phyloP scores from a whole-genome alignment of 129 eudicot genomes.

The Artemisia tridentata region DNA sequence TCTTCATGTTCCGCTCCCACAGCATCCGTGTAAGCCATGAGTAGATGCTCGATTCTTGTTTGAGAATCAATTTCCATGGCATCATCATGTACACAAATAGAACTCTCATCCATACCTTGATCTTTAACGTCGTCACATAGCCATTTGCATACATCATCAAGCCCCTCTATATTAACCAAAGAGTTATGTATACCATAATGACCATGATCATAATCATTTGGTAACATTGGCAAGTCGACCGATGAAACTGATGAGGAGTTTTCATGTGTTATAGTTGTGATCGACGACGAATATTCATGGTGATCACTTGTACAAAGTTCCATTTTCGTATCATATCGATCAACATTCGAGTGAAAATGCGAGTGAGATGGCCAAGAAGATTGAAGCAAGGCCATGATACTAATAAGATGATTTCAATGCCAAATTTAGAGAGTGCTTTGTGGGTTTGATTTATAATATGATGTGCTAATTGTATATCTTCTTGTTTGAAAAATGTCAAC shows the following conservation, averaged over 20 bases:
- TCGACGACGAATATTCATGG: slow-evolving; percentile 29
- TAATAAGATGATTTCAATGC: slow-evolving; percentile 27
- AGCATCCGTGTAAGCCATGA: slow-evolving; percentile 58
- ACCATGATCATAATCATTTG: slow-evolving; percentile 23
- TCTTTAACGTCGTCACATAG: slow-evolving; percentile 19
- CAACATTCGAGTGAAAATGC: slow-evolving; percentile 29
- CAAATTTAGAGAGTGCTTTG: slow-evolving; percentile 4
- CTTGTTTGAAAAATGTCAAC: slow-evolving; percentile 26
- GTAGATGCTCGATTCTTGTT: slow-evolving; percentile 37
- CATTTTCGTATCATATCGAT: slow-evolving; percentile 22
- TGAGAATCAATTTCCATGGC: slow-evolving; percentile 38
- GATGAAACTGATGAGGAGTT: slow-evolving; percentile 35
- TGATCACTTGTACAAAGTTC: slow-evolving; percentile 8
- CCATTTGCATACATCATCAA: slow-evolving; percentile 39
- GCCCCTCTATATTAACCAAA: slow-evolving; percentile 7
- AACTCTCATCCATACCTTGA: slow-evolving; percentile 19
- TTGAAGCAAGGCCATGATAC: slow-evolving; percentile 38
- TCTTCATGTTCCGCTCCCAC: slow-evolving; percentile 35
- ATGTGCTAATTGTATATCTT: slow-evolving; percentile 17
- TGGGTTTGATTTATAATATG: slow-evolving; percentile 6
- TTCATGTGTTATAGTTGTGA: slow-evolving; percentile 31
- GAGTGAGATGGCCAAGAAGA: slow-evolving; percentile 42
- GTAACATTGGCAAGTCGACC: slow-evolving; percentile 27
- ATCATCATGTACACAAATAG: slow-evolving; percentile 7
- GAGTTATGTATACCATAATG: slow-evolving; percentile 25